A percentile compares a stretch with the other conserved stretches of the same genome.
Evolutionary conservation across 2,329 filamentous ascomycete species (phyloP).

Genomic region (Pseudogymnoascus sp.): DNA sequence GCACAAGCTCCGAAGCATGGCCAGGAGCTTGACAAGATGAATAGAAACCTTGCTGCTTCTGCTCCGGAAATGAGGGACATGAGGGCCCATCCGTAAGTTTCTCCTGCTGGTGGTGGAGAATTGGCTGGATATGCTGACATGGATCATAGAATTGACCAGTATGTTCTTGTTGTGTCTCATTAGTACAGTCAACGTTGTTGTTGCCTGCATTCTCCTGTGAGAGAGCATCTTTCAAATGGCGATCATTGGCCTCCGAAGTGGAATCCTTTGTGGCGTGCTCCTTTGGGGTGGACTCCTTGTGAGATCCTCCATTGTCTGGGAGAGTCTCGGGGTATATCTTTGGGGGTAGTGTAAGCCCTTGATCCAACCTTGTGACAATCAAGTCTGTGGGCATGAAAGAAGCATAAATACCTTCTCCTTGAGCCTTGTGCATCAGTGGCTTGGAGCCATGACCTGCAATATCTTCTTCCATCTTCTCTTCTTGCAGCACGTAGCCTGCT

Average conservation of each 20-base stretch:
- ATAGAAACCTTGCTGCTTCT: background rate
- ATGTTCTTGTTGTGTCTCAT: background rate
- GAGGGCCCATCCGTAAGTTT: background rate
- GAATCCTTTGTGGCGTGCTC: background rate
- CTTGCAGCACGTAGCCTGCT: background rate
- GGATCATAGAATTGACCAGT: background rate
- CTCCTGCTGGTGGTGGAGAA: background rate
- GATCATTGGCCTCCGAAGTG: background rate
- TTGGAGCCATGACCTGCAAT: background rate
- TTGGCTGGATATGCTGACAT: background rate
- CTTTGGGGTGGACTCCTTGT: background rate
- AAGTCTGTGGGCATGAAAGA: slow-evolving; percentile 12
- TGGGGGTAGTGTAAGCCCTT: slow-evolving; percentile 22
- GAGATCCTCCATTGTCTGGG: background rate
- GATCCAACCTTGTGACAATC: slow-evolving; percentile 16
- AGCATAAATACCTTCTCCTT: slow-evolving; percentile 23
- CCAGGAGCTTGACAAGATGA: background rate
- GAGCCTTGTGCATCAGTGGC: slow-evolving; percentile 1
- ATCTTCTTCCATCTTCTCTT: background rate
- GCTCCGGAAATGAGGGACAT: background rate
- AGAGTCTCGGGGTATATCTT: slow-evolving; percentile 15
- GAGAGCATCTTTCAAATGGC: background rate
- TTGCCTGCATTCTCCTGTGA: background rate
- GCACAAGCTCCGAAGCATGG: background rate
- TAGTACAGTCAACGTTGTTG: background rate